These are phyloP conservation scores for Agaricus blazei DNA, from an alignment of 768 basidiomycete genomes.

Conservation along the genomic window DNA sequence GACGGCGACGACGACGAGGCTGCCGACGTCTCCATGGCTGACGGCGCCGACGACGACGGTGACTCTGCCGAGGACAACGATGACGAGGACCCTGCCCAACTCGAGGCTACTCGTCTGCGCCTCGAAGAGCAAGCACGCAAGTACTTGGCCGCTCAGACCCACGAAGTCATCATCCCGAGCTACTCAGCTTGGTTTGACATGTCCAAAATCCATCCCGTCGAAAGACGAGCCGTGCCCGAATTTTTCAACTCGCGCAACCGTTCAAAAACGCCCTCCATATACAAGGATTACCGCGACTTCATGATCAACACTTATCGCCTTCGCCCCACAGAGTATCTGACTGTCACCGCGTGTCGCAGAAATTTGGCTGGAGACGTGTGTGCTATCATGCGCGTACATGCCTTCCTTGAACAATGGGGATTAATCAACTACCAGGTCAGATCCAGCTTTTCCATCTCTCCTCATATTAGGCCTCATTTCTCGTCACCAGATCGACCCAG, in stretches of 20 bases:
- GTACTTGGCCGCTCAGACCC: slow-evolving; percentile 95
- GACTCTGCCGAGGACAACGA: slow-evolving; percentile 80
- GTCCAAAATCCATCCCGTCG: slow-evolving; percentile 88
- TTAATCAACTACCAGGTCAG: slow-evolving; percentile 96
- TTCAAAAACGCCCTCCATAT: slow-evolving; percentile 93
- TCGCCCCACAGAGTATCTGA: slow-evolving; percentile 91
- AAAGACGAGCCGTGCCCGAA: slow-evolving; percentile 89
- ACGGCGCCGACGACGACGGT: slow-evolving; percentile 68
- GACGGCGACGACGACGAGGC: slow-evolving; percentile 61
- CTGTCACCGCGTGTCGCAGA: slow-evolving; percentile 92
- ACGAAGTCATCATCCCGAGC: slow-evolving; percentile 94
- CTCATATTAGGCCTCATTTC: slow-evolving; percentile 2
- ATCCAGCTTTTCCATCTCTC: neutral
- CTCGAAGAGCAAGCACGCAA: slow-evolving; percentile 87
- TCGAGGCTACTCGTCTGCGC: slow-evolving; percentile 72
- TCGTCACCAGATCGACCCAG: slow-evolving; percentile 82
- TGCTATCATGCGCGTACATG: slow-evolving; percentile 97
- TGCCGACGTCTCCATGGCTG: slow-evolving; percentile 74
- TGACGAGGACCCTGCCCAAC: slow-evolving; percentile 80
- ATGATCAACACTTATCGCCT: slow-evolving; percentile 99
- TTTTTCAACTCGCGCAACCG: slow-evolving; percentile 97
- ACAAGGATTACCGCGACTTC: slow-evolving; percentile 99
- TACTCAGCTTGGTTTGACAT: slow-evolving; percentile 99
- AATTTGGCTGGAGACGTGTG: slow-evolving; percentile 98
- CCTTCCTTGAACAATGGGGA: slow-evolving; percentile 98